These are phyloP conservation scores for Trichoderma harzianum DNA, from an alignment of 2,329 filamentous ascomycete species.

Conservation along the genomic window DNA sequence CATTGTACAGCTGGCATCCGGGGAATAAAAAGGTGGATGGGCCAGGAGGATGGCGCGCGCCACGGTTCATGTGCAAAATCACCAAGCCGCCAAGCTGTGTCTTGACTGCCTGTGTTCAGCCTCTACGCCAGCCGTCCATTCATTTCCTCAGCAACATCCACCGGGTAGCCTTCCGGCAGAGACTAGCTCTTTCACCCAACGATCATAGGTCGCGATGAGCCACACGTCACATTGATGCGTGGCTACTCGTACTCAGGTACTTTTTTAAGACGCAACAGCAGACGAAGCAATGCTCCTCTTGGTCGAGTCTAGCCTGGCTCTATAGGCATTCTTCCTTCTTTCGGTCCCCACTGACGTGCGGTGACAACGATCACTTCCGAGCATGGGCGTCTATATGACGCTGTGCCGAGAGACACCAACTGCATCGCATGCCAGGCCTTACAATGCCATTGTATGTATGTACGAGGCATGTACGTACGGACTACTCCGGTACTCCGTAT, in stretches of 20 bases:
- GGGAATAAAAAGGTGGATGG: slow-evolving; percentile 15
- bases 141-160: slow-evolving; percentile 16
- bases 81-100: slow-evolving; percentile 8
- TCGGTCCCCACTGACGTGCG: background rate
- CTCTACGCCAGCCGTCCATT: slow-evolving; percentile 14
- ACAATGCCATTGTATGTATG: background rate
- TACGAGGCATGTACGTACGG: background rate
- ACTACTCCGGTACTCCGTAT: slow-evolving; percentile 1
- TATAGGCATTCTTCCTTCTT: background rate
- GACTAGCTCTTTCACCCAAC: slow-evolving; percentile 8
- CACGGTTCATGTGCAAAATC: slow-evolving; percentile 19
- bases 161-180: slow-evolving; percentile 16
- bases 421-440: background rate
- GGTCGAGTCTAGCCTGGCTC: background rate
- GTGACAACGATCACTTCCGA: background rate
- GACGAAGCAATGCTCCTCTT: background rate
- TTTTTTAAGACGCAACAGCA: background rate
- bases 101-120: slow-evolving; percentile 12
- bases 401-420: background rate
- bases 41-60: slow-evolving; percentile 16
- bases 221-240: slow-evolving; percentile 8
- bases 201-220: slow-evolving; percentile 13
- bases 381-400: slow-evolving; percentile 7
- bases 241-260: background rate
- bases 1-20: slow-evolving; percentile 16